These are phyloP conservation scores for Kodamaea laetipori DNA, from an alignment of 805 yeast species.

Conservation along the genomic window DNA sequence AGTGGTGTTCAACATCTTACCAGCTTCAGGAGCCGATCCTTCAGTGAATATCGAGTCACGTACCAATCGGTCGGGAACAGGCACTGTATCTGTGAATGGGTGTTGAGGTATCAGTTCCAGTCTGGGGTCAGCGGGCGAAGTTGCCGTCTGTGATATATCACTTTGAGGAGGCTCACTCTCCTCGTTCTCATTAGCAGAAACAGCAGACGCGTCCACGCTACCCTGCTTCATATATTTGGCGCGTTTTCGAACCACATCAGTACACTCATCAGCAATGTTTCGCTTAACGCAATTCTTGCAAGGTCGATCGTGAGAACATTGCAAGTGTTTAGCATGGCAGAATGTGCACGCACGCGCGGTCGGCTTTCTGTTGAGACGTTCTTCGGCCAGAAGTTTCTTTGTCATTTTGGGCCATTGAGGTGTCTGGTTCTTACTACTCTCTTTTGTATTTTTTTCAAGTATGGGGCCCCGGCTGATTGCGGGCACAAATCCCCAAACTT, in stretches of 20 bases:
- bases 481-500: too few species aligned
- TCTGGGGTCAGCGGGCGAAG: neutral
- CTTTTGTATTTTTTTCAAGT: too few species aligned
- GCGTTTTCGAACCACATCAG: slow-evolving; percentile 57
- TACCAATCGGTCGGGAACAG: neutral
- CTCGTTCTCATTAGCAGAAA: neutral
- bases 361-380: slow-evolving; percentile 59
- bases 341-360: slow-evolving; percentile 70
- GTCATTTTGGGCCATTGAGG: slow-evolving; percentile 48
- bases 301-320: slow-evolving; percentile 70
- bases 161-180: neutral
- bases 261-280: slow-evolving; percentile 55
- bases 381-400: slow-evolving; percentile 54
- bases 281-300: slow-evolving; percentile 71
- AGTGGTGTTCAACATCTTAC: slow-evolving; percentile 22
- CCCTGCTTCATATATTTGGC: slow-evolving; percentile 39
- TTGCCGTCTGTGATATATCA: slow-evolving; percentile 1
- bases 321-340: slow-evolving; percentile 73
- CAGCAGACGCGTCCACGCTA: neutral
- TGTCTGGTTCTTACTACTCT: too few species aligned
- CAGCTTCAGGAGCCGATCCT: neutral
- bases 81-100: neutral
- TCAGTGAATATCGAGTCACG: slow-evolving; percentile 2
- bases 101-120: neutral
- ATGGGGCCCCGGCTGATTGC: too few species aligned